A percentile compares a stretch with the other conserved stretches of the same genome.
Conservation (phyloP, 2,329 filamentous ascomycete species). For the Zarea fungicola region DNA sequence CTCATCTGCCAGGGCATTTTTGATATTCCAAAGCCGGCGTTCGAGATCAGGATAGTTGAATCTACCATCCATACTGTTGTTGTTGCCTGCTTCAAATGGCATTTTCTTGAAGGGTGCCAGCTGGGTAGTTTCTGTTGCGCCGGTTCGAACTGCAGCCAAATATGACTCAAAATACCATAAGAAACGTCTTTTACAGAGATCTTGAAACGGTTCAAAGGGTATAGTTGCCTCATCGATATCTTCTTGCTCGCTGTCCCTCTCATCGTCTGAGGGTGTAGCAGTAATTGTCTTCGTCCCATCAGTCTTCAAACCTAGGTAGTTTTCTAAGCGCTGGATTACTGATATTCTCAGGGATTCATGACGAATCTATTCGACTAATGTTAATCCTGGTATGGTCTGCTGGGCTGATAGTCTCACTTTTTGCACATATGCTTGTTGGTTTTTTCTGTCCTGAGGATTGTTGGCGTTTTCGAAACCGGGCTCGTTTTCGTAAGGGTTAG, state of each 20-base stretch:
- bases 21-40: constrained; percentile 62
- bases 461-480: constrained; percentile 82
- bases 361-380: constrained; percentile 57
- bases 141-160: constrained; percentile 62
- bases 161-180: constrained; percentile 96
- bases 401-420: constrained; percentile 54
- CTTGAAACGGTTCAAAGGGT: constrained; percentile 80
- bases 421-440: constrained; percentile 68
- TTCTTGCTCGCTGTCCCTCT: constrained; percentile 41
- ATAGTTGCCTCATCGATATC: constrained; percentile 43
- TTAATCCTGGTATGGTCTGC: not conserved
- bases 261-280: constrained; percentile 20
- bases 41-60: constrained; percentile 78
- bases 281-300: constrained; percentile 43
- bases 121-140: constrained; percentile 57
- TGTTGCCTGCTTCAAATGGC: constrained; percentile 69
- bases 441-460: constrained; percentile 61
- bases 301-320: constrained; percentile 61
- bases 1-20: constrained; percentile 66
- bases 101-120: constrained; percentile 66
- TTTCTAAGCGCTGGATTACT: constrained; percentile 79
- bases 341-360: constrained; percentile 86
- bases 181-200: constrained; percentile 85
- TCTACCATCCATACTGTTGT: constrained; percentile 79
- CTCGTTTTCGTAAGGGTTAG: constrained; percentile 93